Conservation (phyloP, 78 protist genomes). For the Emiliania huxleyi region DNA sequence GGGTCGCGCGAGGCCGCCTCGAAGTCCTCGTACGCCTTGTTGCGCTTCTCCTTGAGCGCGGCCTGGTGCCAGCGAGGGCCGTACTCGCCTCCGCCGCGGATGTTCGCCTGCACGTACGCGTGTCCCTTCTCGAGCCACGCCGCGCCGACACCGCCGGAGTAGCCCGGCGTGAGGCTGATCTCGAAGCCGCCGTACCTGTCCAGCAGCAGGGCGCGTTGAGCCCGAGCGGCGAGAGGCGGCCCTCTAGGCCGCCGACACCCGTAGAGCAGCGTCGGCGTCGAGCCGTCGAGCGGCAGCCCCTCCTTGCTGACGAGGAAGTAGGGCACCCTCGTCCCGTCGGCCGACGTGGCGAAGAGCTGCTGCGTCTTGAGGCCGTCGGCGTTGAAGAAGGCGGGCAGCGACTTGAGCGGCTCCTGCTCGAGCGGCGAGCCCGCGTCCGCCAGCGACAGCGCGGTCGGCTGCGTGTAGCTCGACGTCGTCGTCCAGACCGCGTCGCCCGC, state of each 20-base stretch:
- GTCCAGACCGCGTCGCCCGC: not conserved
- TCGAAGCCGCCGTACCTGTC: constrained; percentile 22
- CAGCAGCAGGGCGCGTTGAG: not conserved
- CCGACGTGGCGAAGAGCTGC: not conserved
- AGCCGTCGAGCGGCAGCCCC: not conserved
- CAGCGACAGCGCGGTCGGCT: not conserved
- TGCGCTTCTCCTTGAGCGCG: constrained; percentile 36
- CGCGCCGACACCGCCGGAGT: not conserved
- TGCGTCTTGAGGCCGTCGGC: not conserved
- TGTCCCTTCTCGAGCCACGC: constrained; percentile 41
- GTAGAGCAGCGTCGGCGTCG: constrained; percentile 36
- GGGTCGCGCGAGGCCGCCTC: not conserved
- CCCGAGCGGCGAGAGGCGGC: not conserved
- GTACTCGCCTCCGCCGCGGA: constrained; percentile 54
- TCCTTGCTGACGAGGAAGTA: not conserved
- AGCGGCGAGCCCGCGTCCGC: not conserved
- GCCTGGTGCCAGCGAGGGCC: constrained; percentile 55
- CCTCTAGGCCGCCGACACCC: constrained; percentile 27
- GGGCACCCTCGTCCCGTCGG: constrained; percentile 49
- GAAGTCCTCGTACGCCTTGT: constrained; percentile 41
- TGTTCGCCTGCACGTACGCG: constrained; percentile 42
- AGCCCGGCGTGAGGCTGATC: constrained; percentile 11
- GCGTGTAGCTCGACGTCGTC: not conserved
- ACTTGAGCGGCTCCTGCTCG: not conserved
- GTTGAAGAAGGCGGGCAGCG: not conserved